These are phyloP conservation scores for Lobulomyces angularis DNA, from an alignment of 192 early-diverging fungal genomes.

Conservation along the genomic window DNA sequence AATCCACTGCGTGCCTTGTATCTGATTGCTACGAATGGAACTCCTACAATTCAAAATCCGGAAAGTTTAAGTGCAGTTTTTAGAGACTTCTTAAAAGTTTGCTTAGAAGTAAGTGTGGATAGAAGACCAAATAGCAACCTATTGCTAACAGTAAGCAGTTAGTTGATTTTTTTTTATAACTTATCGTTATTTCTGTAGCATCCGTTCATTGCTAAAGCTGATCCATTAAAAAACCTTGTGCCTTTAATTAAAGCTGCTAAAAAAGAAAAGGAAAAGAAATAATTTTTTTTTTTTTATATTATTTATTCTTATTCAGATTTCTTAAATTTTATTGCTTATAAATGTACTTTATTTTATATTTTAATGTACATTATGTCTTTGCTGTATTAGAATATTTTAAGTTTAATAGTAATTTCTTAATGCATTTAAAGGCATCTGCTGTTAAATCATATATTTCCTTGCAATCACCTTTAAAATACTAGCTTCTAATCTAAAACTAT, in stretches of 20 bases:
- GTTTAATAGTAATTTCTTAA: too few species aligned
- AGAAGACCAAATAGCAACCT: constrained; percentile 66
- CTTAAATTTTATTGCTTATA: too few species aligned
- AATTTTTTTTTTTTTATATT: too few species aligned
- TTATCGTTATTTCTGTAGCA: constrained; percentile 2
- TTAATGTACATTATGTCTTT: too few species aligned
- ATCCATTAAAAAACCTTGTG: constrained; percentile 63
- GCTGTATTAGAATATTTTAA: too few species aligned
- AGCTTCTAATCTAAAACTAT: too few species aligned
- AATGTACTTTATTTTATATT: too few species aligned
- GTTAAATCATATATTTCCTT: too few species aligned
- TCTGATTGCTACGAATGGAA: constrained; percentile 91
- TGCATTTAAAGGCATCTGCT: too few species aligned
- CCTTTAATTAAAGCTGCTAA: constrained; percentile 61
- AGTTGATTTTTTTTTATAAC: background rate
- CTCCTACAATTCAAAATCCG: constrained; percentile 79
- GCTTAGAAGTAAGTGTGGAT: constrained; percentile 76
- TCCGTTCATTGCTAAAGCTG: constrained; percentile 54
- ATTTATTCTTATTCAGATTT: too few species aligned
- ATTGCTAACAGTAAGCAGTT: constrained; percentile 47
- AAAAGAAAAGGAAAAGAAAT: constrained; percentile 25
- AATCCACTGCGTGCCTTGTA: constrained; percentile 91
- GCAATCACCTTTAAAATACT: too few species aligned
- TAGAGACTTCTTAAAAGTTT: constrained; percentile 75
- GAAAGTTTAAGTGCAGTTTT: constrained; percentile 65